These are phyloP conservation scores for Pleurotus tuber-regium DNA, from an alignment of 768 basidiomycete species.

Conservation along the genomic window DNA sequence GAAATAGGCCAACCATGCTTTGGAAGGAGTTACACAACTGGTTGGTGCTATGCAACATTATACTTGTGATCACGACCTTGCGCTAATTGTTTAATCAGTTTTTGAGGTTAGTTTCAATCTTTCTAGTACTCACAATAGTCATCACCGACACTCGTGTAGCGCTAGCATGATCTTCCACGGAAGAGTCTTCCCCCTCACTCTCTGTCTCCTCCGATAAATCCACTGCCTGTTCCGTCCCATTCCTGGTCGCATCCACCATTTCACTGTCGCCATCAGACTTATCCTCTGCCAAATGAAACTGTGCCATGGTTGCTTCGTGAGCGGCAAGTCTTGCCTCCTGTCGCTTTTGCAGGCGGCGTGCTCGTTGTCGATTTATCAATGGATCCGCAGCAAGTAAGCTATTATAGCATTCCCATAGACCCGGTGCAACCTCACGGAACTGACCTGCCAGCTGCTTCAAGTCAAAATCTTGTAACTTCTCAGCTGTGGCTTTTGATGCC, in stretches of 20 bases:
- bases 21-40: conserved; percentile 3
- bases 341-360: not conserved
- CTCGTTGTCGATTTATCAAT: not conserved
- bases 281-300: not conserved
- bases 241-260: too few species aligned
- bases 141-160: not conserved
- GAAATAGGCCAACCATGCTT: conserved; percentile 8
- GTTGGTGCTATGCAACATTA: conserved; percentile 9
- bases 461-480: too few species aligned
- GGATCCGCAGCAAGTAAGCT: not conserved
- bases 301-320: not conserved
- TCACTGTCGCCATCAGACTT: not conserved
- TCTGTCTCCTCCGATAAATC: not conserved
- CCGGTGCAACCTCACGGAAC: not conserved
- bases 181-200: not conserved
- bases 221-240: too few species aligned
- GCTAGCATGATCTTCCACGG: not conserved
- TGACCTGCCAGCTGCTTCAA: not conserved
- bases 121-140: not conserved
- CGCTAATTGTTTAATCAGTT: not conserved
- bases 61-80: not conserved
- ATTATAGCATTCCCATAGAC: not conserved
- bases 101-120: not conserved
- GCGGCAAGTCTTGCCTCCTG: not conserved
- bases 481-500: not conserved